These are phyloP conservation scores for Suillus plorans DNA, from an alignment of 768 basidiomycete species.

Conservation along the genomic window DNA sequence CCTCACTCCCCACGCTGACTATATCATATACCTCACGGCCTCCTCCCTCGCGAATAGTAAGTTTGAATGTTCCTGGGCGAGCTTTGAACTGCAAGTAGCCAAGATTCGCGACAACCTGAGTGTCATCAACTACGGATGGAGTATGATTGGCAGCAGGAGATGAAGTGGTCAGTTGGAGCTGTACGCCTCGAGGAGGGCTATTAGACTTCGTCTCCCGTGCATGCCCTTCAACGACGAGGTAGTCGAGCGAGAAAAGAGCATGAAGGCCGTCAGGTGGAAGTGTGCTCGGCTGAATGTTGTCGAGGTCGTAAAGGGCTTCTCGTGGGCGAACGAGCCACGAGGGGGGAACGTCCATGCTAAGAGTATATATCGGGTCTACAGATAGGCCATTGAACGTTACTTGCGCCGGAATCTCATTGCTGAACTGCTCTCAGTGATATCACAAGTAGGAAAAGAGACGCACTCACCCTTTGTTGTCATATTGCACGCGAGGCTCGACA, in stretches of 20 bases:
- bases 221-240: conserved; percentile 92
- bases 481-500: conserved; percentile 53
- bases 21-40: conserved; percentile 79
- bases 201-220: conserved; percentile 70
- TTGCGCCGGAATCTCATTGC: conserved; percentile 56
- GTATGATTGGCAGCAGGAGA: conserved; percentile 36
- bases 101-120: conserved; percentile 89
- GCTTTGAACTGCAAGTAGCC: conserved; percentile 97
- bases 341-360: conserved; percentile 88
- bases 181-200: conserved; percentile 83
- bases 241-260: conserved; percentile 85
- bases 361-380: conserved; percentile 84
- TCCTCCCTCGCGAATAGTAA: conserved; percentile 81
- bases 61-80: conserved; percentile 81
- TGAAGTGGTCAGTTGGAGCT: conserved; percentile 71
- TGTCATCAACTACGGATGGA: conserved; percentile 65
- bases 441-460: not conserved
- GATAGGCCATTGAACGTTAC: conserved; percentile 75
- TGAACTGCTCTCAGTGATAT: conserved; percentile 25
- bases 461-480: conserved; percentile 67
- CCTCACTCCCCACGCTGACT: conserved; percentile 85
- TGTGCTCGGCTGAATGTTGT: conserved; percentile 85
- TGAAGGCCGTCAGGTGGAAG: conserved; percentile 64
- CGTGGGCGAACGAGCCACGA: conserved; percentile 94
- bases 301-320: conserved; percentile 87